Evolutionary conservation across 129 eudicot genomes (phyloP).

Genomic region (Scalesia atractyloides): DNA sequence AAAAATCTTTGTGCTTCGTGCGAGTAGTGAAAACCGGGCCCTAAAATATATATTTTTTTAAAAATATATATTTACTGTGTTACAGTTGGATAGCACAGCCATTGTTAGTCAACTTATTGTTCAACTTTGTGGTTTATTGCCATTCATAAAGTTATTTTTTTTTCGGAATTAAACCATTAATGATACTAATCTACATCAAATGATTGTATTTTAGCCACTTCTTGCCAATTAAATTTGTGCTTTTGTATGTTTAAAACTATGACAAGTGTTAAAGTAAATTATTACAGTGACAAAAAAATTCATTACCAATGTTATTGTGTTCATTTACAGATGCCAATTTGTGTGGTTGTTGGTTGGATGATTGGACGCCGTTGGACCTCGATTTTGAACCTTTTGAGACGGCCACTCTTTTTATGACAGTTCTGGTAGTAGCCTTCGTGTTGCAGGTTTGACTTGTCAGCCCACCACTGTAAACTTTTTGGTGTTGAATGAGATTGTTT

Average conservation of each 20-base stretch:
- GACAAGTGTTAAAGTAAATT: neutral
- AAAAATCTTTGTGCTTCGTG: too few relatives aligned
- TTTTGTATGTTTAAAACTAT: slow-evolving; percentile 16
- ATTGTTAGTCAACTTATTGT: too few relatives aligned
- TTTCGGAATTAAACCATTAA: neutral
- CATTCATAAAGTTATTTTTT: too few relatives aligned
- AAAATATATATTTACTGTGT: too few relatives aligned
- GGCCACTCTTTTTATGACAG: slow-evolving; percentile 65
- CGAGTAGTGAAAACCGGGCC: too few relatives aligned
- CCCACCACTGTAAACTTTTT: too few relatives aligned
- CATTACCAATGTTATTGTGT: neutral
- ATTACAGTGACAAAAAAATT: neutral
- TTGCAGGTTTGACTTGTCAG: slow-evolving; percentile 55
- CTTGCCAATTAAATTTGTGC: slow-evolving; percentile 1
- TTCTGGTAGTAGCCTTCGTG: slow-evolving; percentile 76
- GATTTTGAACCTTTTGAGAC: slow-evolving; percentile 83
- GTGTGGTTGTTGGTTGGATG: slow-evolving; percentile 78
- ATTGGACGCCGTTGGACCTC: slow-evolving; percentile 67
- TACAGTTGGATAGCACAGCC: too few relatives aligned
- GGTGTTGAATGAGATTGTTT: too few relatives aligned
- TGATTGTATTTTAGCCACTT: neutral
- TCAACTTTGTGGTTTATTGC: too few relatives aligned
- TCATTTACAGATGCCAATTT: slow-evolving; percentile 65
- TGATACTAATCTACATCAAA: neutral
- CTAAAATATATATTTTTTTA: too few relatives aligned